Conservation (phyloP, 495 filamentous ascomycete genomes). For the Pseudevernia furfuracea region DNA sequence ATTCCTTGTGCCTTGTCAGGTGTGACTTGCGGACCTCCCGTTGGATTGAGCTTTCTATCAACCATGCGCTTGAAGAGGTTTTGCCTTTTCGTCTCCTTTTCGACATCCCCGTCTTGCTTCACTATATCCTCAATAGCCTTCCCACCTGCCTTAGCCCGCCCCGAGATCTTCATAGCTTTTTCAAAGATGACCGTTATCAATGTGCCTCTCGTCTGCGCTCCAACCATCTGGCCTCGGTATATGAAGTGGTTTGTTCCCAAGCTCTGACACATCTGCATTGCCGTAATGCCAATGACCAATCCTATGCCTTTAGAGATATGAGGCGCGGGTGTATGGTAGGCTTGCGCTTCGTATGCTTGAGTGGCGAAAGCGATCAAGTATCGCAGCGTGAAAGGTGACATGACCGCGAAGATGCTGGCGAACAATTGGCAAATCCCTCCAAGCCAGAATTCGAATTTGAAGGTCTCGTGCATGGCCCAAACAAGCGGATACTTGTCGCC, state of each 20-base stretch:
- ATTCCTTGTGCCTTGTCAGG: constrained; percentile 38
- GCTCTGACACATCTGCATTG: constrained; percentile 68
- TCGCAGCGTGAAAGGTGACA: constrained; percentile 65
- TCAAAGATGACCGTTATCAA: constrained; percentile 70
- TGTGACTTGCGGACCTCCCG: constrained; percentile 31
- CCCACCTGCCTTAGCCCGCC: constrained; percentile 64
- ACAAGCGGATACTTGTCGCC: constrained; percentile 69
- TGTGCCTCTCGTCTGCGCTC: constrained; percentile 66
- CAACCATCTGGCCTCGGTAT: constrained; percentile 72
- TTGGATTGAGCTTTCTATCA: constrained; percentile 32
- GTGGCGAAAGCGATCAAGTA: constrained; percentile 75
- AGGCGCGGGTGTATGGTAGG: constrained; percentile 43
- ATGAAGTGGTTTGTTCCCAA: constrained; percentile 73
- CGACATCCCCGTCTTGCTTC: constrained; percentile 24
- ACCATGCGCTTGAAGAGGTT: constrained; percentile 38
- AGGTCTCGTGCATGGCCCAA: constrained; percentile 80
- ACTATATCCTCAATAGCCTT: constrained; percentile 38
- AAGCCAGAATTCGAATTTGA: constrained; percentile 75
- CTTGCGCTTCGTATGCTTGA: constrained; percentile 60
- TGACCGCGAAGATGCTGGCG: constrained; percentile 60
- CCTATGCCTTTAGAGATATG: constrained; percentile 61
- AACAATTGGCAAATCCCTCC: constrained; percentile 71
- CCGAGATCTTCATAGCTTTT: constrained; percentile 76
- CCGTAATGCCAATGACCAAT: constrained; percentile 64
- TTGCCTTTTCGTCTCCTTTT: constrained; percentile 37